A percentile compares a stretch with the other conserved stretches of the same genome.
Conservation (phyloP, 768 basidiomycete genomes). For the Suillus spraguei region DNA sequence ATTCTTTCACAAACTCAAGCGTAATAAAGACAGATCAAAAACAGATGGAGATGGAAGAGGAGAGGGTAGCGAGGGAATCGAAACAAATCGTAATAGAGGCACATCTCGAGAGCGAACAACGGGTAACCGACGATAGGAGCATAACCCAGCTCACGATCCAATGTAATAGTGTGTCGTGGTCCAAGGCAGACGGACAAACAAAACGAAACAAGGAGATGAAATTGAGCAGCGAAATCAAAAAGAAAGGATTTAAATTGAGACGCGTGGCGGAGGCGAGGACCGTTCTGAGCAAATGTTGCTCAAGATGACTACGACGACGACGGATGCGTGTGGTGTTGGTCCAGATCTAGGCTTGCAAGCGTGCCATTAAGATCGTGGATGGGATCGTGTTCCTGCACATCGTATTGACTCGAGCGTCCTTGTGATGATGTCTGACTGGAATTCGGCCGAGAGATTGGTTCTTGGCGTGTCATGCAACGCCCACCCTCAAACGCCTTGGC, state of each 20-base stretch:
- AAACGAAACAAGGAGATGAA: slow-evolving; percentile 20
- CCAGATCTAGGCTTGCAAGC: slow-evolving; percentile 73
- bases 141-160: slow-evolving; percentile 36
- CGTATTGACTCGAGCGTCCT: slow-evolving; percentile 24
- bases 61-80: slow-evolving; percentile 23
- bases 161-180: slow-evolving; percentile 31
- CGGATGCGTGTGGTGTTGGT: slow-evolving; percentile 33
- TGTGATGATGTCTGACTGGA: slow-evolving; percentile 46
- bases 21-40: slow-evolving; percentile 34
- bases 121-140: slow-evolving; percentile 33
- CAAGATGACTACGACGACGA: slow-evolving; percentile 16
- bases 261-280: slow-evolving; percentile 16
- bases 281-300: slow-evolving; percentile 10
- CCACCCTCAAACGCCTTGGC: slow-evolving; percentile 41
- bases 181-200: slow-evolving; percentile 21
- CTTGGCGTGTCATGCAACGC: slow-evolving; percentile 44
- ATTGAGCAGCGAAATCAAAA: slow-evolving; percentile 27
- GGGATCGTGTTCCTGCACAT: slow-evolving; percentile 45
- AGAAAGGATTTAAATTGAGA: slow-evolving; percentile 14
- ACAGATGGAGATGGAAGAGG: slow-evolving; percentile 24
- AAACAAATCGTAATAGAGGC: slow-evolving; percentile 37
- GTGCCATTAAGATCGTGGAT: slow-evolving; percentile 78
- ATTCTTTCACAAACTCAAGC: slow-evolving; percentile 14
- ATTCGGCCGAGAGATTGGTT: slow-evolving; percentile 55
- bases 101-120: slow-evolving; percentile 39